Base-by-base conservation (phyloP, 2,329 filamentous ascomycete species). In the Fusarium burgessii region DNA sequence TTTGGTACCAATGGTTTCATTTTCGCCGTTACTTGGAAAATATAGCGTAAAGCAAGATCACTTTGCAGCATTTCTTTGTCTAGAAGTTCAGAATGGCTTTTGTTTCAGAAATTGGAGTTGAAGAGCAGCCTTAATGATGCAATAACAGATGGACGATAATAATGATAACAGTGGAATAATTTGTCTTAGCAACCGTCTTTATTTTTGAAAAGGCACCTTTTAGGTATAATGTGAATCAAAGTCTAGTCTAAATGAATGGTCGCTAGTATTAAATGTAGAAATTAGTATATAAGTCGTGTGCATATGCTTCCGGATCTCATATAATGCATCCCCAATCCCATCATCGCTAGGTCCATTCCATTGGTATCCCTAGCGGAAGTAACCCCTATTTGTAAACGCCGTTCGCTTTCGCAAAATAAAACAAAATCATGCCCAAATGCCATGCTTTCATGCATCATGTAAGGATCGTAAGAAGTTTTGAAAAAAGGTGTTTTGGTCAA, bases 191-290 rank as follows among this genome's bases (percentile, higher is more conserved):
- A 60, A 62, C 40, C 50, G 42, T 55, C 40, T 70, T 40, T 68
- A 45, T 66, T 62, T 8, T 66, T 60, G 15, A 42, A 43, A 45
- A 58, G 36, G 49, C 36, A 63, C 68, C 60, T 20, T 64, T 25
- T 42, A 49, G 52, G 51, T 43, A 69, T 38, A 66, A 60, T 20
- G 27, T 69, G 56, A 72, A 72, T 69, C 63, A 49, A 66, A 65
- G 38, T 71, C 68, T 71, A 71, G 68, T 71, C 68, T 71, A 72
- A 72, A 72, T 68, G 69, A 70, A 72, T 70, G 69, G 51, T 72
- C 69, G 69, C 69, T 70, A 70, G 69, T 62, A 72, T 71, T 69
- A 71, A 72, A 29, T 52, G 54, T 71, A 54, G 51, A 66, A 71
- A 72, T 69, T 72, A 72, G 63, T 58, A 72, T 71, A 62, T 66